These are phyloP conservation scores for Ophiostoma montium DNA, from an alignment of 2,329 filamentous ascomycete genomes.

Conservation along the genomic window DNA sequence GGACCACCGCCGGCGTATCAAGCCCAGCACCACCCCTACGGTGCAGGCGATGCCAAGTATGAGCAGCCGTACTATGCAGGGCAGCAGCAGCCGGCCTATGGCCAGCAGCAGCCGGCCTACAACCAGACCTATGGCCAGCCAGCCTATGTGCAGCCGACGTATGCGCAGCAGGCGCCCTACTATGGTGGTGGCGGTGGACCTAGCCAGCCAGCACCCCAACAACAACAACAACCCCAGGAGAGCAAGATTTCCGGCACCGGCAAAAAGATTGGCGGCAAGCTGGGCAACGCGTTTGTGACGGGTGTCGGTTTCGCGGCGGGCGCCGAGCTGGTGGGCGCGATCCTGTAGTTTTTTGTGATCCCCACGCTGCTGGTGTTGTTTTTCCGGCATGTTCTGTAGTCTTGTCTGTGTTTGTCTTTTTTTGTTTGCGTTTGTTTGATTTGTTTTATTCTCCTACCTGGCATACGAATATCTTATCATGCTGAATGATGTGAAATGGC, in stretches of 20 bases:
- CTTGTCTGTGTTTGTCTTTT: neutral
- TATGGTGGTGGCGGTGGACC: slow-evolving; percentile 24
- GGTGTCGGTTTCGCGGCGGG: slow-evolving; percentile 87
- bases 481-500: neutral
- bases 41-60: neutral
- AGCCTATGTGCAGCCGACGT: slow-evolving; percentile 15
- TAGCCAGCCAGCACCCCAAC: slow-evolving; percentile 22
- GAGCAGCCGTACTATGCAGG: slow-evolving; percentile 2
- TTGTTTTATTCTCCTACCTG: neutral
- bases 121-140: slow-evolving; percentile 12
- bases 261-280: slow-evolving; percentile 95
- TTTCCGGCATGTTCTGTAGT: neutral
- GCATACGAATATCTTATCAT: neutral
- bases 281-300: slow-evolving; percentile 73
- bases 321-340: slow-evolving; percentile 77
- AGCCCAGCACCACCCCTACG: slow-evolving; percentile 4
- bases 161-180: slow-evolving; percentile 25
- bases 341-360: slow-evolving; percentile 47
- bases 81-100: slow-evolving; percentile 7
- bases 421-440: neutral
- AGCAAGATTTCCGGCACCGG: slow-evolving; percentile 59
- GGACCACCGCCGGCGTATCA: slow-evolving; percentile 8
- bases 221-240: slow-evolving; percentile 26
- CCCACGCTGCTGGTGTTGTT: slow-evolving; percentile 1
- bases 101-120: slow-evolving; percentile 5